Percentiles rank a stretch among this genome's conserved stretches.
Conservation (phyloP, 2,329 filamentous ascomycete species). For the Zopfia rhizophila region DNA sequence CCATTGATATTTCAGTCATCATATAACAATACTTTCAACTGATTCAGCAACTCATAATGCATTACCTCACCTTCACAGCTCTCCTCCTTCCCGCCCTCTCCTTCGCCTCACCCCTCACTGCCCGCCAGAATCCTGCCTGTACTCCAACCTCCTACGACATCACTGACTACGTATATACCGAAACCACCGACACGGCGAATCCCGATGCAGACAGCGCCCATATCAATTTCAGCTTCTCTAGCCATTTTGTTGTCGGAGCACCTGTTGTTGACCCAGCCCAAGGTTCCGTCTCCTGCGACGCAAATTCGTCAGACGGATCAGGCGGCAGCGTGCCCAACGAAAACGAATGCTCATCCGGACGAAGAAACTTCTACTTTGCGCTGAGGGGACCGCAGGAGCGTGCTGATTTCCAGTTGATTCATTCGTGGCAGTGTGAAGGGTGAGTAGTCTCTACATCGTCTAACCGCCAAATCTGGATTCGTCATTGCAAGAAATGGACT, state of each 20-base stretch:
- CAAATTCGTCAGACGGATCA: conserved; percentile 10
- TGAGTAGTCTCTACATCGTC: conserved; percentile 26
- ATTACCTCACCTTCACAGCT: conserved; percentile 16
- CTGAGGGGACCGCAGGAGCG: conserved; percentile 28
- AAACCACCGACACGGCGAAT: conserved; percentile 11
- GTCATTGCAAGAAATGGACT: no score
- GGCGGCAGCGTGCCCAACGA: conserved; percentile 27
- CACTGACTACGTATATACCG: conserved; percentile 31
- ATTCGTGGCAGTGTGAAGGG: conserved; percentile 42
- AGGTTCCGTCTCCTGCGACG: conserved; percentile 30
- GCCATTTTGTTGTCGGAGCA: conserved; percentile 27
- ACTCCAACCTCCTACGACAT: conserved; percentile 38
- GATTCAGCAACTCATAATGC: conserved; percentile 19
- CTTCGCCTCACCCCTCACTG: conserved; percentile 27
- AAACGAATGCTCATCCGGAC: conserved; percentile 33
- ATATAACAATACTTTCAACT: conserved; percentile 1
- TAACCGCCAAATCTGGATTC: neutral
- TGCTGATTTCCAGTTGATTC: conserved; percentile 37
- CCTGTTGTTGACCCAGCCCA: conserved; percentile 30
- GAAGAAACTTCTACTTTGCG: conserved; percentile 33
- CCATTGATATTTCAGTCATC: neutral
- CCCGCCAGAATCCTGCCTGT: conserved; percentile 24
- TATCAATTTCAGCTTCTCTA: conserved; percentile 39
- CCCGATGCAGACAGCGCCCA: no score
- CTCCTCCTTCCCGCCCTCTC: conserved; percentile 31